Conservation (phyloP, 306 rosid genomes). For the Trifolium fragiferum region DNA sequence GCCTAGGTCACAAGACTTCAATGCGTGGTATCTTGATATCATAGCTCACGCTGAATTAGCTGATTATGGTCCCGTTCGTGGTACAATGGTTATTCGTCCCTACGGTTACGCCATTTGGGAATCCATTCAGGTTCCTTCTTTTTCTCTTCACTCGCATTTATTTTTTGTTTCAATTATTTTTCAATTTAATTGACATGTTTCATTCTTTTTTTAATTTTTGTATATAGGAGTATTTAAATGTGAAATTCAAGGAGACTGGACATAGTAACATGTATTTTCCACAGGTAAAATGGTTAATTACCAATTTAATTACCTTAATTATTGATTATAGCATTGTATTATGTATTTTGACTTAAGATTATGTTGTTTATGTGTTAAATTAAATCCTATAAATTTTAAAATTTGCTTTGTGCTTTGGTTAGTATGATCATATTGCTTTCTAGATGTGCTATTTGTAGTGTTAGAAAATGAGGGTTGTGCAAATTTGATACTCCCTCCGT, state of each 20-base stretch:
- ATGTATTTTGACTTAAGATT: background rate
- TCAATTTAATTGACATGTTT: background rate
- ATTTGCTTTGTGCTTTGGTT: background rate
- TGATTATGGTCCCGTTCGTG: conserved; percentile 98
- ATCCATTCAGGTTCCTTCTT: conserved; percentile 75
- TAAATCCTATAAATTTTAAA: background rate
- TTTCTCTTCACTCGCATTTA: background rate
- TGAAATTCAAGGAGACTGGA: conserved; percentile 93
- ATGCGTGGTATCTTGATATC: conserved; percentile 90
- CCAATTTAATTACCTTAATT: background rate
- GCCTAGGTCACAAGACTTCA: conserved; percentile 92
- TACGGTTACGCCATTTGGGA: conserved; percentile 98
- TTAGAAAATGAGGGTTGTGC: background rate
- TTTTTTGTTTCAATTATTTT: background rate
- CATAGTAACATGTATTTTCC: conserved; percentile 98
- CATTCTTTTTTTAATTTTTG: background rate
- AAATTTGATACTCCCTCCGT: no score
- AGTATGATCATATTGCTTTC: background rate
- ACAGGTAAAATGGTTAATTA: conserved; percentile 56
- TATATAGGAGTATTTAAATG: conserved; percentile 81
- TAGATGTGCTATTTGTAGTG: background rate
- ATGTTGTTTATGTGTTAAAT: background rate
- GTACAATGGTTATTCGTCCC: conserved; percentile 98
- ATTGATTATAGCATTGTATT: background rate
- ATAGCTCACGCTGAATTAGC: conserved; percentile 93